phyloP scores from a whole-genome alignment of 345 rosid genomes.

The Xanthoceras sorbifolium region DNA sequence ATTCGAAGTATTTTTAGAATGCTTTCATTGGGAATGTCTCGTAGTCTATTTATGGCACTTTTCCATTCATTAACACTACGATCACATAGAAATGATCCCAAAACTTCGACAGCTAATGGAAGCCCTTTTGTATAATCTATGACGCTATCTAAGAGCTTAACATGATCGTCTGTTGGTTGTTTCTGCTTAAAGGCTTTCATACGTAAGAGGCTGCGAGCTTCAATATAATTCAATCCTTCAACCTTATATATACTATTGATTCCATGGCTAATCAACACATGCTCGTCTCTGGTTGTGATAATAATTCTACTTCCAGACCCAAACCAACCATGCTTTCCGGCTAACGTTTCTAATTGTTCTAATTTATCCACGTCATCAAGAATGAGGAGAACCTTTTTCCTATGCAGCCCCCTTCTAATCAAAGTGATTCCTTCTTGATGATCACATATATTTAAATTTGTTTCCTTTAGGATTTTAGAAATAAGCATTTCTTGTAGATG shows the following conservation, averaged over 20 bases:
- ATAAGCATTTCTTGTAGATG: neutral
- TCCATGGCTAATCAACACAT: too few relatives aligned
- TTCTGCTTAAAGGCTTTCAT: conserved; percentile 6
- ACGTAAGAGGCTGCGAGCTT: conserved; percentile 8
- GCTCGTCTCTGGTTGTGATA: conserved; percentile 14
- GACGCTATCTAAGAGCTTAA: neutral
- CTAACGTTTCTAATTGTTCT: neutral
- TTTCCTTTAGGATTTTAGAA: neutral
- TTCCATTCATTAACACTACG: neutral
- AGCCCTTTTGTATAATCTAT: neutral
- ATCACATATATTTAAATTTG: neutral
- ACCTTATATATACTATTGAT: neutral
- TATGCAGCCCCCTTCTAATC: neutral
- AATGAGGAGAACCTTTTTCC: neutral
- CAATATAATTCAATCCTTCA: neutral
- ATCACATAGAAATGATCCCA: conserved; percentile 10
- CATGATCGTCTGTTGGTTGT: neutral
- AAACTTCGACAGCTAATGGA: conserved; percentile 22
- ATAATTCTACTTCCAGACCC: neutral
- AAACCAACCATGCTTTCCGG: neutral
- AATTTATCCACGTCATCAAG: neutral
- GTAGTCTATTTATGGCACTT: neutral
- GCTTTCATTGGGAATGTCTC: neutral
- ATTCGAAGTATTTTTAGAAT: neutral
- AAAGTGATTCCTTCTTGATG: neutral